Evolutionary conservation across 768 basidiomycete genomes (phyloP).

Genomic region (Nidularia pulvinata): DNA sequence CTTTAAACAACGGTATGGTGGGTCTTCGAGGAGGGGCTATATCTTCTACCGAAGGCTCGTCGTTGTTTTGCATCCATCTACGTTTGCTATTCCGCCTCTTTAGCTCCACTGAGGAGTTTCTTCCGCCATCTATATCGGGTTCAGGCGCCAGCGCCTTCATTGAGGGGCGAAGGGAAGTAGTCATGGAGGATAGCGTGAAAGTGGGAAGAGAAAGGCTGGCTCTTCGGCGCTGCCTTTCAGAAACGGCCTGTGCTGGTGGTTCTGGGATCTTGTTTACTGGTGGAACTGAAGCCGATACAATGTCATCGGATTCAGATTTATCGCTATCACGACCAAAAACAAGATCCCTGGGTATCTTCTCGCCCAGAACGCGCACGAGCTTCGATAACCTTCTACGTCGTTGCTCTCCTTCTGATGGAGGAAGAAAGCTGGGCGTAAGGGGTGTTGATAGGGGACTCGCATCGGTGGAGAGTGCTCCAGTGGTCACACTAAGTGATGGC

Average conservation of each 20-base stretch:
- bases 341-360: slow-evolving; percentile 14
- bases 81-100: too few species aligned
- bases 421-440: background rate
- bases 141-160: background rate
- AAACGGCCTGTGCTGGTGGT: background rate
- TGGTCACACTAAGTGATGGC: too few species aligned
- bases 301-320: background rate
- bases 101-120: too few species aligned
- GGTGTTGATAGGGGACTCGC: background rate
- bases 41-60: background rate
- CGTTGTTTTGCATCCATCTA: too few species aligned
- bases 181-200: slow-evolving; percentile 5
- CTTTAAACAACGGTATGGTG: too few species aligned
- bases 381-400: slow-evolving; percentile 10
- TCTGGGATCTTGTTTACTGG: background rate
- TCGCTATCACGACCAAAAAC: slow-evolving; percentile 1
- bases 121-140: too few species aligned
- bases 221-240: slow-evolving; percentile 3
- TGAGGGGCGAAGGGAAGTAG: slow-evolving; percentile 1
- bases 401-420: slow-evolving; percentile 6
- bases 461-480: background rate
- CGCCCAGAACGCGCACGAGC: slow-evolving; percentile 15
- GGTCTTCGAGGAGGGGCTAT: background rate
- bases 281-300: background rate
- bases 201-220: slow-evolving; percentile 8